Base-by-base conservation (phyloP, 495 filamentous ascomycete species). In the Evansstolkia leycettana region DNA sequence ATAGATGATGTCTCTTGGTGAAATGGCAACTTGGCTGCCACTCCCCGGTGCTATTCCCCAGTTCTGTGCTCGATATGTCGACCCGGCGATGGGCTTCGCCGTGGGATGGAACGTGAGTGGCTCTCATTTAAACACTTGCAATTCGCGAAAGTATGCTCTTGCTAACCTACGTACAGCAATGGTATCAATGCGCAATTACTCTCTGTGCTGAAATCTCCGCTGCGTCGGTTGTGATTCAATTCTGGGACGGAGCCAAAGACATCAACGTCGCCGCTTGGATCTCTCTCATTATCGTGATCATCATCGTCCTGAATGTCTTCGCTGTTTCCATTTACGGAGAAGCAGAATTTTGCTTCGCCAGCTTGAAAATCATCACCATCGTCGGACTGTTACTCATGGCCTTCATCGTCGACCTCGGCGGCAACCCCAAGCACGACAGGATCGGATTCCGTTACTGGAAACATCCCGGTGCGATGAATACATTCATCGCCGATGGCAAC, bases 11-110 rank as follows among this genome's bases (percentile, higher is more conserved):
- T 53, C 37, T 31, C 47, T 56, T 30, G 75, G 75, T 12, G 77
- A 82, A 52, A 77, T 82, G 73, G 67, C 74, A 10, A 73, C 76
- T 18, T 79, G 67, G 43, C 64, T 81, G 16, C 79, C 79, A 13
- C 64, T 79, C 10, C 68, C 76, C 2, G 78, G 79, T 29, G 67
- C 73, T 12, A 76, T 81, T 43, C 74, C 76, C 14, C 62, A 76
- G 36, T 81, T 75, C 53, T 72, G 71, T 33, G 66, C 73, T 17
- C 61, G 76, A 31, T 84, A 78, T 37, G 66, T 75, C 35, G 72
- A 78, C 38, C 59, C 65, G 27, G 70, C 72, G 30, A 52, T 83
- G 37, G 77, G 76, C 18, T 81, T 82, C 45, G 73, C 77, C 8
- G 69, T 80, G 33, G 77, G 75, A n/a, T 82, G 76, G 75, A 80